Base-by-base conservation (phyloP, 805 yeast species). In the Barnettozyma californica region DNA sequence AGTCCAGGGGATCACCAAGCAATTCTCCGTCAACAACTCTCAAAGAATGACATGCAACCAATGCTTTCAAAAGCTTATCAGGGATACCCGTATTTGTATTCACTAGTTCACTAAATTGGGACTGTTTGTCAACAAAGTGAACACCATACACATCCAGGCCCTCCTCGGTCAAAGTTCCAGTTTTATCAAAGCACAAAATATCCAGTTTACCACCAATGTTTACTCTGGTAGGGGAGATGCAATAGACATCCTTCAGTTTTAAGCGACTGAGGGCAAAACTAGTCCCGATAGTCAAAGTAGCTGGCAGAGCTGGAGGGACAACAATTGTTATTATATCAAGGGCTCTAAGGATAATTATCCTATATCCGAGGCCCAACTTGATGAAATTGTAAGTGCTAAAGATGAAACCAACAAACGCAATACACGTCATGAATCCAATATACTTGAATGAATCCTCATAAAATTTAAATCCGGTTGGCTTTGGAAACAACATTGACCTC, bases 251-350 rank as follows among this genome's bases (percentile, higher is more conserved):
- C 51, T 78, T 77, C 51, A 75, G 68, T 53, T 88, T 81, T 53
- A 94, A 71, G 52, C 98, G 74, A 27, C 81, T 73, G 23, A 94
- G 68, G 0, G 99, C 96, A 70, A 94, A 91, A 55, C 92, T 88
- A 0, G 97, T 91, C 18, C 99, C 99, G 51, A 94, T 92, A 0
- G 99, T 90, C 52, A 94, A 70, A 0, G 99, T 94, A 0, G 99
- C 99, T 0, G 99, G 99, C 41, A 94, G 74, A 0, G 99, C 99
- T 1, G 99, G 99, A 1, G 99, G 99, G 1, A 94, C 97, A 7
- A 94, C 99, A 63, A 94, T 90, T 0, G 99, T 94, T 47, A 94
- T 84, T 45, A 94, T 79, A 68, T 94, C 99, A 47, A 94, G 71
- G 0, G 98, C 98, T 57, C 99, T 77, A 48, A 94, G 70, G 6